A percentile compares a stretch with the other conserved stretches of the same genome.
Evolutionary conservation across 345 rosid species (phyloP).

Genomic region (Aquilaria yunnanensis): DNA sequence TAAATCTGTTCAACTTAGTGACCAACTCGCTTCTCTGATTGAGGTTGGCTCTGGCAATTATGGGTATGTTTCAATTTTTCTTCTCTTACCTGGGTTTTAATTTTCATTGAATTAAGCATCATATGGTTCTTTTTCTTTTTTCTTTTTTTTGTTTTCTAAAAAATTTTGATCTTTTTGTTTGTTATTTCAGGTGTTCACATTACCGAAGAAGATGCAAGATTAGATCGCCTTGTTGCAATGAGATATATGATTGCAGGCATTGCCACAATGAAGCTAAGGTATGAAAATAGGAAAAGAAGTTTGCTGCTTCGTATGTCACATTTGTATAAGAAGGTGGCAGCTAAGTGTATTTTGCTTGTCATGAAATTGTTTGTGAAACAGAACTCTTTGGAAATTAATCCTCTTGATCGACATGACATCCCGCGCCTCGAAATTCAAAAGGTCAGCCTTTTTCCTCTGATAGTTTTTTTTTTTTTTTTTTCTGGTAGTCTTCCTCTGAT

Average conservation of each 20-base stretch:
- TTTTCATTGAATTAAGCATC: neutral
- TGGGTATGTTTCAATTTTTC: conserved; percentile 39
- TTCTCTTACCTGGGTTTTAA: neutral
- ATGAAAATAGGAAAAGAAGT: neutral
- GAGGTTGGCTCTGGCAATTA: conserved; percentile 53
- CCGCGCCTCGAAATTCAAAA: conserved; percentile 72
- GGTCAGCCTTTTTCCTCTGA: conserved; percentile 26
- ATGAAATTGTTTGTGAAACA: conserved; percentile 16
- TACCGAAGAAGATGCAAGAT: conserved; percentile 82
- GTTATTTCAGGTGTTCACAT: conserved; percentile 56
- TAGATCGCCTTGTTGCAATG: conserved; percentile 80
- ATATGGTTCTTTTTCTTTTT: neutral
- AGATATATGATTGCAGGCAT: conserved; percentile 80
- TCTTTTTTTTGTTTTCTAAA: too few relatives aligned
- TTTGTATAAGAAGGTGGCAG: neutral
- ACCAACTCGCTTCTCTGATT: conserved; percentile 11
- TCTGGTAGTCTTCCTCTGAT: neutral
- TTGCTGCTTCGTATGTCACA: neutral
- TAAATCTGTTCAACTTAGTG: conserved; percentile 10
- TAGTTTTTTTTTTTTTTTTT: neutral
- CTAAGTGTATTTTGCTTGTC: neutral
- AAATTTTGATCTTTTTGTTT: neutral
- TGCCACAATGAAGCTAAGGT: conserved; percentile 93
- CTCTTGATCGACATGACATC: conserved; percentile 54
- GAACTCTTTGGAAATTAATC: conserved; percentile 55